Percentiles rank a stretch among this genome's conserved stretches.
Conservation (phyloP, 139 green algal genomes). For the Zygnema cylindricum region DNA sequence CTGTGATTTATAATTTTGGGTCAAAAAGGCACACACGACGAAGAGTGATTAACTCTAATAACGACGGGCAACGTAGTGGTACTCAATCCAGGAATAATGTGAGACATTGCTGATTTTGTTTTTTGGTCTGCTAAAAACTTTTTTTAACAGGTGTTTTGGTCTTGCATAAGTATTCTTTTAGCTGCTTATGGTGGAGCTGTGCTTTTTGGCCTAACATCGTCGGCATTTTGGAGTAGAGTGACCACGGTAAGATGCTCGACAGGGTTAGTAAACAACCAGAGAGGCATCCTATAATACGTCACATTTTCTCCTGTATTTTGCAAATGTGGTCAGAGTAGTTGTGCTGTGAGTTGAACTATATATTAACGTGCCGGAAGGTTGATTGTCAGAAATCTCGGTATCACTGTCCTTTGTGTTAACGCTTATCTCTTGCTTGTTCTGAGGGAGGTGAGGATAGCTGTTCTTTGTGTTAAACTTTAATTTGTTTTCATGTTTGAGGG, state of each 20-base stretch:
- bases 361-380: neutral
- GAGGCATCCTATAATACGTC: neutral
- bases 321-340: neutral
- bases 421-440: neutral
- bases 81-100: neutral
- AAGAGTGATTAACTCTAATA: neutral
- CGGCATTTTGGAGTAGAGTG: conserved; percentile 60
- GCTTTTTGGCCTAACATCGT: conserved; percentile 60
- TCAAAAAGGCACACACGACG: neutral
- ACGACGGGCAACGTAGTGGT: neutral
- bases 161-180: conserved; percentile 80
- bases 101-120: neutral
- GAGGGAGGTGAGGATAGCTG: neutral
- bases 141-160: conserved; percentile 78
- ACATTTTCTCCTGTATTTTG: neutral
- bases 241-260: conserved; percentile 52
- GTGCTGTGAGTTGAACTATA: neutral
- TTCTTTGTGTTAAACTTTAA: neutral
- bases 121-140: neutral
- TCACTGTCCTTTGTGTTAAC: neutral
- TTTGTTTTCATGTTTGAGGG: neutral
- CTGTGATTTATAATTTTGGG: too few species aligned
- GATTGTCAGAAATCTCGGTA: neutral
- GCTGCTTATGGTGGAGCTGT: conserved; percentile 77
- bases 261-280: neutral